phyloP scores from a whole-genome alignment of 2,329 filamentous ascomycete genomes.

The Phialocephala subalpina region DNA sequence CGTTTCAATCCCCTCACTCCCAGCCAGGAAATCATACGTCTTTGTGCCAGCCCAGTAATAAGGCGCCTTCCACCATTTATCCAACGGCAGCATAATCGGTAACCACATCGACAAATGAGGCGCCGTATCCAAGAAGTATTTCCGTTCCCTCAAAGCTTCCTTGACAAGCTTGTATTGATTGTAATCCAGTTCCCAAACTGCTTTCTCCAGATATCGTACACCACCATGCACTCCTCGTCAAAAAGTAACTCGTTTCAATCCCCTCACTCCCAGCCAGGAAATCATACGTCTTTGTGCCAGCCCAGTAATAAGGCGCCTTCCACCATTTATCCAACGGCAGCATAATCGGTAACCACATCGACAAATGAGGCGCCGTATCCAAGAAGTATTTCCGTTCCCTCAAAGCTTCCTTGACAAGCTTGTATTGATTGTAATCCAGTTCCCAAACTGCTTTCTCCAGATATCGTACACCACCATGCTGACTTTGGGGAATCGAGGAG shows the following conservation, averaged over 20 bases:
- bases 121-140: slow-evolving; percentile 78
- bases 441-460: slow-evolving; percentile 81
- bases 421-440: slow-evolving; percentile 76
- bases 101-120: slow-evolving; percentile 78
- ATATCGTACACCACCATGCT: slow-evolving; percentile 74
- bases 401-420: slow-evolving; percentile 75
- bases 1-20: slow-evolving; percentile 86
- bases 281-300: slow-evolving; percentile 83
- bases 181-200: slow-evolving; percentile 79
- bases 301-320: slow-evolving; percentile 81
- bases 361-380: slow-evolving; percentile 77
- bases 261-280: slow-evolving; percentile 79
- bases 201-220: slow-evolving; percentile 78
- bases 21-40: slow-evolving; percentile 84
- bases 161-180: slow-evolving; percentile 75
- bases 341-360: slow-evolving; percentile 79
- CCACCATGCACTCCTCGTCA: slow-evolving; percentile 85
- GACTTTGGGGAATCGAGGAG: slow-evolving; percentile 58
- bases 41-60: slow-evolving; percentile 84
- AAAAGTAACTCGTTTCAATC: slow-evolving; percentile 84
- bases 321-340: slow-evolving; percentile 78
- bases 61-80: slow-evolving; percentile 80
- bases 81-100: slow-evolving; percentile 78
- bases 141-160: slow-evolving; percentile 77
- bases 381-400: slow-evolving; percentile 80